Base-by-base conservation (phyloP, 306 rosid species). In the Canavalia gladiata region DNA sequence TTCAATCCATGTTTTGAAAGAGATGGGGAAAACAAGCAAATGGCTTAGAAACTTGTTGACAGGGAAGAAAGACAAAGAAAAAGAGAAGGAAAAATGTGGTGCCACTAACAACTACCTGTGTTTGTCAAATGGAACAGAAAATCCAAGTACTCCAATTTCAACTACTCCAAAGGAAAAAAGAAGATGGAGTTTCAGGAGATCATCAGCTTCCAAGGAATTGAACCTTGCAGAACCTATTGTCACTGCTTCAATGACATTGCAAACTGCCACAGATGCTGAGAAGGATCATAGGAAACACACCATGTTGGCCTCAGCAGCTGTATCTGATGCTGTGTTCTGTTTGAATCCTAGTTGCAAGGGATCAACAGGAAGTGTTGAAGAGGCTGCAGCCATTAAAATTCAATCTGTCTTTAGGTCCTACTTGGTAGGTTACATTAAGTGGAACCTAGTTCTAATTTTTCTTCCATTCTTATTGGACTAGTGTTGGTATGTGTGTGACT, bases 131-230 rank as follows among this genome's bases (percentile, higher is more conserved):
- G 73, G 80, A n/a, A 63, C 57, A 64, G 88, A 88, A 69, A 86
- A 89, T 75, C 87, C 90, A 49, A 81, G 86, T 2, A 86, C 90
- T 70, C 97, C 96, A 75, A 51, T 46, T 52, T 84, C 98, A 1
- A 76, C 89, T 30, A 68, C 84, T 8, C 87, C 93, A 0, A 95
- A 88, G 72, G 99, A 95, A 87, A 95, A 91, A 79, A 87, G 77
- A 69, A 84, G 99, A 70, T 95, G 99, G 99, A 95, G 99, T 86
- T 95, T 95, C 60, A 84, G 97, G 63, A 87, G 97, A 89, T 89
- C 97, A 59, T 93, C 99, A 2, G 68, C 90, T 28, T 34, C 97
- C 0, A 91, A 78, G 83, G 98, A 87, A 46, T 33, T 47, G 7
- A 84, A 82, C 51, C 76, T 62, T 66, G 57, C 65, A 33, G 93